Conservation (phyloP, 352 stramenopile genomes). For the Phytophthora pseudosyringae region DNA sequence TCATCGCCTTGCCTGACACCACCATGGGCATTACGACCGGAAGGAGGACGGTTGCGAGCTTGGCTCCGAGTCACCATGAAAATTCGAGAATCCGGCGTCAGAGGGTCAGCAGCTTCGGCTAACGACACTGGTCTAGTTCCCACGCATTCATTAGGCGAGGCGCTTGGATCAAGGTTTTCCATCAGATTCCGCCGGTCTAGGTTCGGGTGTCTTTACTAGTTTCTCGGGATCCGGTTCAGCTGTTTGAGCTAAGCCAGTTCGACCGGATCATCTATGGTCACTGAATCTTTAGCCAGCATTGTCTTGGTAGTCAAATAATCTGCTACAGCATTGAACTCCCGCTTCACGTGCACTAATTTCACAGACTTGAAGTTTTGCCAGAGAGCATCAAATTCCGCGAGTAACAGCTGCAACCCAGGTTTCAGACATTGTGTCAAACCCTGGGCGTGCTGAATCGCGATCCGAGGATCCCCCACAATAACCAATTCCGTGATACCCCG, state of each 20-base stretch:
- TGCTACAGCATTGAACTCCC: neutral
- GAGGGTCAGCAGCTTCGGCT: too few species aligned
- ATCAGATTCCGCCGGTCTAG: neutral
- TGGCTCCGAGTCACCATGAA: too few species aligned
- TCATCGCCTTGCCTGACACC: too few species aligned
- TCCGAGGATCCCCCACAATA: conserved; percentile 1
- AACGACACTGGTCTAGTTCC: too few species aligned
- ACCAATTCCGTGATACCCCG: neutral
- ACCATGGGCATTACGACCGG: too few species aligned
- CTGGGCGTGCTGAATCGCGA: conserved; percentile 11
- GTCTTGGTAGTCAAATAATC: neutral
- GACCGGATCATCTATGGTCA: neutral
- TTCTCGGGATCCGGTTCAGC: neutral
- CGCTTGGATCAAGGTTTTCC: too few species aligned
- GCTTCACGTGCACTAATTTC: conserved; percentile 5
- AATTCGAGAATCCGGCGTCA: too few species aligned
- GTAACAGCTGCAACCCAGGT: neutral
- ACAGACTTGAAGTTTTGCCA: neutral
- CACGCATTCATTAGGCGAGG: too few species aligned
- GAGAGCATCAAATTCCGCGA: neutral
- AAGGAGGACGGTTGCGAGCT: too few species aligned
- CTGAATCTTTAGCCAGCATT: neutral
- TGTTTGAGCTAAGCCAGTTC: neutral
- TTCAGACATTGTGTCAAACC: conserved; percentile 11
- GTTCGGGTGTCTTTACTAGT: neutral